These are phyloP conservation scores for Drechslerella stenobrocha DNA, from an alignment of 2,329 filamentous ascomycete species.

Conservation along the genomic window DNA sequence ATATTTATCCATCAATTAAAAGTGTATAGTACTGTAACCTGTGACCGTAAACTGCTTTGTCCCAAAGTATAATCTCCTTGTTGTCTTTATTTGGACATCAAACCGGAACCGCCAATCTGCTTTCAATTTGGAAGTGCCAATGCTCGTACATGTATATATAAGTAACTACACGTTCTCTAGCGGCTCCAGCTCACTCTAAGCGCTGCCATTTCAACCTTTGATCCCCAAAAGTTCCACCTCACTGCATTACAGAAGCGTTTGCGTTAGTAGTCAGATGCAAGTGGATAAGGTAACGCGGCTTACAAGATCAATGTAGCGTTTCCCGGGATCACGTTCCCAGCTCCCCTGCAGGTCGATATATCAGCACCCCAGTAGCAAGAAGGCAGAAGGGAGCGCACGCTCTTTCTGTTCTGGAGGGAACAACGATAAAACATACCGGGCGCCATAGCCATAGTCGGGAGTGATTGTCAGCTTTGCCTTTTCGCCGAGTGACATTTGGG, in stretches of 20 bases:
- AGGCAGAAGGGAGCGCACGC: background rate
- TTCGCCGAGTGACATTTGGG: conserved; percentile 85
- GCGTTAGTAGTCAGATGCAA: background rate
- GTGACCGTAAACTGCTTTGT: too few relatives aligned
- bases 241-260: conserved; percentile 21
- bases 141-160: conserved; percentile 23
- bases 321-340: conserved; percentile 74
- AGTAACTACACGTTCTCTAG: too few relatives aligned
- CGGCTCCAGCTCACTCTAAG: background rate
- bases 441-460: conserved; percentile 54
- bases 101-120: too few relatives aligned
- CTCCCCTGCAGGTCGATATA: conserved; percentile 63
- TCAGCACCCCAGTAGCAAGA: background rate
- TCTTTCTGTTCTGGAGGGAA: too few relatives aligned
- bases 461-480: conserved; percentile 82
- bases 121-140: too few relatives aligned
- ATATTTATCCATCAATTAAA: conserved; percentile 18
- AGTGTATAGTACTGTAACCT: conserved; percentile 33
- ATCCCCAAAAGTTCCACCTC: conserved; percentile 50
- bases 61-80: too few relatives aligned
- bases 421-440: conserved; percentile 29
- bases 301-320: conserved; percentile 81
- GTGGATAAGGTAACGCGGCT: conserved; percentile 56
- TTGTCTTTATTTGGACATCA: too few relatives aligned
- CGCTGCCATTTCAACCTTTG: conserved; percentile 12